phyloP scores from a whole-genome alignment of 257 asterid genomes.

The Solanum clarkiae region DNA sequence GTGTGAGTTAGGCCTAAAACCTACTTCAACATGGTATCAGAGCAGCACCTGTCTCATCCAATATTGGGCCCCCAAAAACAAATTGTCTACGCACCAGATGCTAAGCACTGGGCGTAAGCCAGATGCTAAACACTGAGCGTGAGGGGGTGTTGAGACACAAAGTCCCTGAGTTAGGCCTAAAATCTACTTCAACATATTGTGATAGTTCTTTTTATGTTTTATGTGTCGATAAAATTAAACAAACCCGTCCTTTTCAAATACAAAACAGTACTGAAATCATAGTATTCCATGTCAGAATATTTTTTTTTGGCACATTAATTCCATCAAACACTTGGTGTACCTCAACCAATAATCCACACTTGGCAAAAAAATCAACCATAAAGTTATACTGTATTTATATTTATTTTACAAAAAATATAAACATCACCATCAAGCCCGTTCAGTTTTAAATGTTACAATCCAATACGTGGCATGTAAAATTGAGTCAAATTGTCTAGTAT shows the following conservation, averaged over 20 bases:
- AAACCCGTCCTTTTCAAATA: conserved; percentile 27
- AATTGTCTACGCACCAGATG: too few species aligned
- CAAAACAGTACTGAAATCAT: conserved; percentile 43
- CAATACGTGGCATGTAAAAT: not conserved
- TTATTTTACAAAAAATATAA: conserved; percentile 12
- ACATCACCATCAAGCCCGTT: conserved; percentile 35
- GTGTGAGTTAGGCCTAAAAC: too few species aligned
- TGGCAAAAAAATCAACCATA: conserved; percentile 54
- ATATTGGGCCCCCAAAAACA: too few species aligned
- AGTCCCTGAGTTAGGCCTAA: too few species aligned
- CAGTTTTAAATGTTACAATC: conserved; percentile 21
- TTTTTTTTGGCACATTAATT: conserved; percentile 38
- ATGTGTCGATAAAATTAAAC: not conserved
- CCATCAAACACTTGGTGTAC: conserved; percentile 41
- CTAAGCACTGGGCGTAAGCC: too few species aligned
- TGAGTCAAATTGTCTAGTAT: not conserved
- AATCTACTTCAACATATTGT: too few species aligned
- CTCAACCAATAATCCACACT: conserved; percentile 15
- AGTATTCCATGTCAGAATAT: conserved; percentile 75
- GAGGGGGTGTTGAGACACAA: too few species aligned
- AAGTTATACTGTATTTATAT: conserved; percentile 24
- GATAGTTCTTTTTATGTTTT: too few species aligned
- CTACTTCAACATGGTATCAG: too few species aligned
- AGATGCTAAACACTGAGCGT: too few species aligned
- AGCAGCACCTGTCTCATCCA: too few species aligned